Evolutionary conservation across 2,329 filamentous ascomycete species (phyloP), one percentile per base, ranked within the genome.

Genomic region (Chaetomium strumarium): DNA sequence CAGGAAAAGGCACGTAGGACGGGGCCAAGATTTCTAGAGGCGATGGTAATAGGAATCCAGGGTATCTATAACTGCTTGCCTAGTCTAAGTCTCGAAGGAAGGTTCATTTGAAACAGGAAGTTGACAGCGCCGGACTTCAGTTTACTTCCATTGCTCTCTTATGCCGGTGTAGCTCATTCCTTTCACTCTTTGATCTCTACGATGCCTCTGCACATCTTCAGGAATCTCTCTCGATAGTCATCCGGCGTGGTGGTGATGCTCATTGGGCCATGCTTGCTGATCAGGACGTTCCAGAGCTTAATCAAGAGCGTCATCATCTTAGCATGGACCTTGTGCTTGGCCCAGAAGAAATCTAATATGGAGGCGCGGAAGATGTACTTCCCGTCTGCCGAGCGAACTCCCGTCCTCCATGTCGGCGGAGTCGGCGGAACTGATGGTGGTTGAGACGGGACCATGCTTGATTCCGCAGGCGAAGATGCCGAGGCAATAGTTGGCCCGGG

Each of bases 341-440:
- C 80, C 86, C 86, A 90, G 71, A 90, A 88, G 68, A 90, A 90
- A 66, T 90, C 86, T 33, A 90, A 71, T 13, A 90, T 68, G 0
- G 84, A 77, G 3, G 78, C 83, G 2, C 85, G 77, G 62, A 88
- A 90, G 12, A 83, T 71, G 73, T 83, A 85, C 59, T 80, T 80
- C 0, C 79, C 79, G 60, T 88, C 81, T 0, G 75, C 71, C 10
- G 83, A 85, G 0, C 68, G 59, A 0, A 88, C 62, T 0, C 86
- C 86, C 0, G 72, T 76, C 11, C 85, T 73, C 85, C 85, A 90
- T 6, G 69, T 69, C 72, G 68, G 67, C 3, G 68, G 67, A 0
- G 53, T 43, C 0, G 68, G 66, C 1, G 68, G 67, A 2, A 65
- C 56, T 14, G 69, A 67, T 0, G 71, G 66, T 2, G 69, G 66